Base-by-base conservation (phyloP, 345 rosid genomes). In the Ailanthus altissimus region DNA sequence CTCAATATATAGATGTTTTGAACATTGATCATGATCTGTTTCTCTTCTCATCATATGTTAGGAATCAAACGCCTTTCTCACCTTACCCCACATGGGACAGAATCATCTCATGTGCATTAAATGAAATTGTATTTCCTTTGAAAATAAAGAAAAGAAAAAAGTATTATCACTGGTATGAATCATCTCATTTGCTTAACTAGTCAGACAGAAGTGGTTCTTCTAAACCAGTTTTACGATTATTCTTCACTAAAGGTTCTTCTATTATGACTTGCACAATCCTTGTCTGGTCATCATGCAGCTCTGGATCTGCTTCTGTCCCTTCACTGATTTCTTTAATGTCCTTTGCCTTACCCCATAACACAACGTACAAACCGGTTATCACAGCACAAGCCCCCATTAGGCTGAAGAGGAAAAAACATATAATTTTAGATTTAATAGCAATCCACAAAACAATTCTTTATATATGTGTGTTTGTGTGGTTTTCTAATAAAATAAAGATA, bases 341-440 rank as follows among this genome's bases (percentile, higher is more conserved):
- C 75, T 86, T 74, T 67, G 89, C 90, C 73, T 89, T 89, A 21
- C 93, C 94, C 95, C 95, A 91, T 0, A 91, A 86, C 47, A 88
- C 91, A 11, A 68, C 36, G 40, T 88, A 88, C 59, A 86, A 79
- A 28, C 89, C 91, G 75, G 81, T 63, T 8, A 88, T 83, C 81
- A 88, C 91, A 50, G 75, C 83, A 58, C 73, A n/a, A 46, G 88
- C 91, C 38, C 92, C 95, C 20, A 90, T 47, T 81, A 90, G 79
- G 81, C 93, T 89, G 83, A 72, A 61, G 5, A 56, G 32, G 11
- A 14, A 70, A 59, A 23, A 47, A 56, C 15, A 6, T n/a, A 50
- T 68, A 42, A 66, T 8, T 14, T 69, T 26, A 56, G 50, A 16
- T 68, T 67, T 46, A 46, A 7, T 36, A 56, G 1, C 14, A 8